These are phyloP conservation scores for Fusarium subtropicale DNA, from an alignment of 2,329 filamentous ascomycete genomes.

Conservation along the genomic window DNA sequence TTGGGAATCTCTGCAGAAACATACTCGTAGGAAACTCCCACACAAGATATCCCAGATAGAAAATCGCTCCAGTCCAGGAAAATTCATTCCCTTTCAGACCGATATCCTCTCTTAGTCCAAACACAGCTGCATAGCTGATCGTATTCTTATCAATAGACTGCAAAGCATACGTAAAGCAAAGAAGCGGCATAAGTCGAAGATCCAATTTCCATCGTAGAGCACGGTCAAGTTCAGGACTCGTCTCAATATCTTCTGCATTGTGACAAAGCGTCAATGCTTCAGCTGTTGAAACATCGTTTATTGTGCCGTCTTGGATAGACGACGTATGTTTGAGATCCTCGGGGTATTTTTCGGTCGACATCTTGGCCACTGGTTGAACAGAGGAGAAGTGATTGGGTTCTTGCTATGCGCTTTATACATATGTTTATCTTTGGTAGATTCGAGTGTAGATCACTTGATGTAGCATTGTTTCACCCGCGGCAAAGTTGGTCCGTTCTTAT, in stretches of 20 bases:
- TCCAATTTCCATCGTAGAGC: conserved; percentile 10
- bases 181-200: not conserved
- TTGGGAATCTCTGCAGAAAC: conserved; percentile 1
- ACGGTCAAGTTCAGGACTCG: not conserved
- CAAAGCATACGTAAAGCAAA: not conserved
- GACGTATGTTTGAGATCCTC: conserved; percentile 4
- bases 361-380: not conserved
- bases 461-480: not conserved
- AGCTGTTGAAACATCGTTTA: conserved; percentile 5
- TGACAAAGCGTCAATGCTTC: not conserved
- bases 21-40: conserved; percentile 20
- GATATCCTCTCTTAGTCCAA: not conserved
- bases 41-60: not conserved
- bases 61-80: conserved; percentile 8
- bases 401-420: not conserved
- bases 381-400: not conserved
- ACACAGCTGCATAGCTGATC: conserved; percentile 13
- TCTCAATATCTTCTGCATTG: not conserved
- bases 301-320: not conserved
- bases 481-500: not conserved
- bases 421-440: not conserved
- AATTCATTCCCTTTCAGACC: not conserved
- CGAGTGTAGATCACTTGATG: not conserved
- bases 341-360: not conserved
- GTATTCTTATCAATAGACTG: conserved; percentile 21